These are phyloP conservation scores for Suhomyces choctaworum DNA, from an alignment of 1,139 yeast species.

Conservation along the genomic window DNA sequence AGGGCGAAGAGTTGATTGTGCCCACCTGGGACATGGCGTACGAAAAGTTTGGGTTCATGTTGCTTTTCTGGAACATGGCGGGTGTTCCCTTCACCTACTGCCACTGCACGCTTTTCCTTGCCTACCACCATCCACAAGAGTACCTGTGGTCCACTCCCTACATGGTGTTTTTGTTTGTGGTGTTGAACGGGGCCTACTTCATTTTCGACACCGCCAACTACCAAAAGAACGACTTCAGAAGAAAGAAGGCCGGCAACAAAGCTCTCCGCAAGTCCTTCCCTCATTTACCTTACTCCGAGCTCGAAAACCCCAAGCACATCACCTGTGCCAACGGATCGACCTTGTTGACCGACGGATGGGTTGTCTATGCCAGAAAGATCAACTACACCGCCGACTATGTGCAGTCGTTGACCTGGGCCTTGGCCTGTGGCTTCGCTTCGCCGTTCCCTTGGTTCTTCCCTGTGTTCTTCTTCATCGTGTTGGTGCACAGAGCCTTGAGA, in stretches of 20 bases:
- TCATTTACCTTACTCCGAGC: constrained; percentile 78
- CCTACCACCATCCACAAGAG: constrained; percentile 79
- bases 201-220: constrained; percentile 94
- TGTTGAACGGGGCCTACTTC: constrained; percentile 73
- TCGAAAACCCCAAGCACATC: constrained; percentile 82
- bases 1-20: constrained; percentile 95
- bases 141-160: constrained; percentile 69
- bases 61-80: constrained; percentile 97
- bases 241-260: constrained; percentile 78
- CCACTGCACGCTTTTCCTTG: constrained; percentile 82
- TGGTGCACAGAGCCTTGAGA: constrained; percentile 84
- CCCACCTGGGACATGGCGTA: constrained; percentile 99
- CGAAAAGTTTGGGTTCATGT: constrained; percentile 97
- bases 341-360: constrained; percentile 93
- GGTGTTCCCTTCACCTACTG: constrained; percentile 99
- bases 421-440: constrained; percentile 82
- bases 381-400: constrained; percentile 94
- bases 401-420: constrained; percentile 89
- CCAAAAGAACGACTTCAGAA: constrained; percentile 93
- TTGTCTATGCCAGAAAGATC: constrained; percentile 83
- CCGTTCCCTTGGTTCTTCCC: constrained; percentile 98
- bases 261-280: constrained; percentile 86
- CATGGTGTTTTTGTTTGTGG: constrained; percentile 54
- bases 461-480: constrained; percentile 78
- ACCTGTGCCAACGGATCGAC: constrained; percentile 81